Base-by-base conservation (phyloP, 208 protist genomes). In the Strigomonas galati region DNA sequence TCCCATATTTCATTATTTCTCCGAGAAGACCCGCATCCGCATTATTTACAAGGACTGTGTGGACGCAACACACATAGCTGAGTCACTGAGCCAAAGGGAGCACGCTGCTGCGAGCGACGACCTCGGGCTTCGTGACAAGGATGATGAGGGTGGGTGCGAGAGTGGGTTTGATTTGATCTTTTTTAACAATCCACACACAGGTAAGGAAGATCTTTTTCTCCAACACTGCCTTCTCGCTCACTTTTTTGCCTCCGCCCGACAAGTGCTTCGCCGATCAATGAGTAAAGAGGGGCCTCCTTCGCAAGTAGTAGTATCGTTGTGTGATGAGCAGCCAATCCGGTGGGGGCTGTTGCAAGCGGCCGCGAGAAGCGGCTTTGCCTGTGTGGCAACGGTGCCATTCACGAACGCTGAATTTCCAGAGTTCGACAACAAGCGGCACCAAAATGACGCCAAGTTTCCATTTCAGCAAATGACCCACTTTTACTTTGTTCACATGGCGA, bases 171-270 rank as follows among this genome's bases (percentile, higher is more conserved):
- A 82, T 44, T 55, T 84, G 2, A 32, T 82, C 40, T 44, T 81
- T 24, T 86, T 86, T 64, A 86, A 86, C 67, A 86, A 87, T 35
- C 81, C 81, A 0, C 81, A 87, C 65, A 71, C 81, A 21, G 81
- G 81, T 19, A 64, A 77, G 10, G 76, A 87, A 62, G 78, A 87
- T 40, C 58, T 82, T 19, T 76, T 78, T 46, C 72, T 74, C 35
- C 77, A 85, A 43, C 74, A 76, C 37, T 46, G 69, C 3, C 65
- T 82, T 6, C 61, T 78, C 31, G 70, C 77, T 2, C 79, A 87
- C 60, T 79, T 78, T 61, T 80, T 87, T 57, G 43, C 32, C 31
- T 77, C 73, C 27, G 32, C 48, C 15, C 37, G 58, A 19, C 23
- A 57, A 10, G 21, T 53, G 14, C 15, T 23, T 3, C 17, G 26